These are phyloP conservation scores for Stramenopiles sp. DNA, from an alignment of 352 stramenopile genomes.

Conservation along the genomic window DNA sequence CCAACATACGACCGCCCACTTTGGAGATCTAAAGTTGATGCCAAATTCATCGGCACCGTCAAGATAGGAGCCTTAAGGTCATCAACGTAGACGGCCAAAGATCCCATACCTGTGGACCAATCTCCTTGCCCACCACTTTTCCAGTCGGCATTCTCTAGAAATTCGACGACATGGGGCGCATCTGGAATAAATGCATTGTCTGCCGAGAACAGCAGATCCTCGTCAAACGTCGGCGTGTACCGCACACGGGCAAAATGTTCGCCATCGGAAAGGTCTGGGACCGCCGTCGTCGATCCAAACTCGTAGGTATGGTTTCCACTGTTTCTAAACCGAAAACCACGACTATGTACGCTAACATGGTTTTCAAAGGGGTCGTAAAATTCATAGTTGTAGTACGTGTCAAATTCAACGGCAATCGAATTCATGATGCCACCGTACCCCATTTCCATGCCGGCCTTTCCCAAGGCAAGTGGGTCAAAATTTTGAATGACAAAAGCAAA, in stretches of 20 bases:
- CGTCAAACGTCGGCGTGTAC: slow-evolving; percentile 47
- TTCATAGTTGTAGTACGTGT: slow-evolving; percentile 71
- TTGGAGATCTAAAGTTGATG: slow-evolving; percentile 44
- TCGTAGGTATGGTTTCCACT: slow-evolving; percentile 50
- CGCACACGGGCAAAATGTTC: slow-evolving; percentile 34
- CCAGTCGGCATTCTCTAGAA: slow-evolving; percentile 34
- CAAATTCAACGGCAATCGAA: slow-evolving; percentile 63
- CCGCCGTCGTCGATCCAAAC: slow-evolving; percentile 36
- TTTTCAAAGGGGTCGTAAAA: slow-evolving; percentile 65
- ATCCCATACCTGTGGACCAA: slow-evolving; percentile 36
- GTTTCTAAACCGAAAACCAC: slow-evolving; percentile 25
- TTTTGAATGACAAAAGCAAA: slow-evolving; percentile 58
- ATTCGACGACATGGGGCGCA: slow-evolving; percentile 38
- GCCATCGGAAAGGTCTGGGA: slow-evolving; percentile 54
- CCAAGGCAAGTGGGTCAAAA: slow-evolving; percentile 37
- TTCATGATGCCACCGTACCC: slow-evolving; percentile 64
- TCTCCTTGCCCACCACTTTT: slow-evolving; percentile 30
- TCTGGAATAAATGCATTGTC: no score
- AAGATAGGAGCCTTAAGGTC: slow-evolving; percentile 50
- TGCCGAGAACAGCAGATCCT: slow-evolving; percentile 34
- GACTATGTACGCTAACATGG: slow-evolving; percentile 61
- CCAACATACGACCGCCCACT: slow-evolving; percentile 62
- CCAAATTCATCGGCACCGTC: slow-evolving; percentile 55
- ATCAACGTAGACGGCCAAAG: slow-evolving; percentile 61
- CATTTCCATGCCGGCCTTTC: slow-evolving; percentile 40